A percentile compares a stretch with the other conserved stretches of the same genome.
Evolutionary conservation across 2,329 filamentous ascomycete species (phyloP).

Genomic region (Aspergillus carbonarius): DNA sequence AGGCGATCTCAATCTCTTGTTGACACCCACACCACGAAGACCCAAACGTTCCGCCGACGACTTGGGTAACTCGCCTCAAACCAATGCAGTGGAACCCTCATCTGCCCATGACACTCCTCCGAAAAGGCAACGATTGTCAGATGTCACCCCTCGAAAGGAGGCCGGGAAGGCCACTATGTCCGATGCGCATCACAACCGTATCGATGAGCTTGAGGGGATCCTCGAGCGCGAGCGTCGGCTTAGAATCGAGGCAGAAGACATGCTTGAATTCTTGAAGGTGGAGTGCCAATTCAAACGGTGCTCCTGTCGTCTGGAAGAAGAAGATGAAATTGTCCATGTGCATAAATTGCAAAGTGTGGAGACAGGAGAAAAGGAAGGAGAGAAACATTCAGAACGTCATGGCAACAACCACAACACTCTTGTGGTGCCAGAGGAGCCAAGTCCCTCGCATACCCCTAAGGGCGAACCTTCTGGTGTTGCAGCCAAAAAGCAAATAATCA

Average conservation of each 20-base stretch:
- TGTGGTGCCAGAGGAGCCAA: background rate
- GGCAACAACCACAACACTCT: background rate
- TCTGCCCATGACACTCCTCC: constrained; percentile 31
- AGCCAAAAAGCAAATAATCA: background rate
- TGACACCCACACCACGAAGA: constrained; percentile 32
- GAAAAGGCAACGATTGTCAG: constrained; percentile 35
- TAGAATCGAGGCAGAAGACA: constrained; percentile 55
- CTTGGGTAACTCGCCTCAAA: constrained; percentile 22
- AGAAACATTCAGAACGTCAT: constrained; percentile 18
- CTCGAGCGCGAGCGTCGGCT: constrained; percentile 52
- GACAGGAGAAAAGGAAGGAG: constrained; percentile 1
- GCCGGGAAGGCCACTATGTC: constrained; percentile 24
- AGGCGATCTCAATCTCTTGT: constrained; percentile 33
- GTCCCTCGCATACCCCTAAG: background rate
- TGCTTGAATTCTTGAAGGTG: constrained; percentile 53
- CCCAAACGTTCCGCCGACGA: constrained; percentile 36
- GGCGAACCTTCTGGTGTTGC: background rate
- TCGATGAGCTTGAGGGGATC: constrained; percentile 49
- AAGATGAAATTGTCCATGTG: constrained; percentile 41
- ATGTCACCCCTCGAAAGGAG: constrained; percentile 27
- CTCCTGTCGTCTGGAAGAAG: constrained; percentile 48
- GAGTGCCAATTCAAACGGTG: constrained; percentile 52
- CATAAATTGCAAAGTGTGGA: constrained; percentile 24
- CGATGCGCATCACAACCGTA: constrained; percentile 41
- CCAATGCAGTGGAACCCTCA: constrained; percentile 9